Base-by-base conservation (phyloP, 805 yeast genomes). In the Lachancea lanzarotensis region DNA sequence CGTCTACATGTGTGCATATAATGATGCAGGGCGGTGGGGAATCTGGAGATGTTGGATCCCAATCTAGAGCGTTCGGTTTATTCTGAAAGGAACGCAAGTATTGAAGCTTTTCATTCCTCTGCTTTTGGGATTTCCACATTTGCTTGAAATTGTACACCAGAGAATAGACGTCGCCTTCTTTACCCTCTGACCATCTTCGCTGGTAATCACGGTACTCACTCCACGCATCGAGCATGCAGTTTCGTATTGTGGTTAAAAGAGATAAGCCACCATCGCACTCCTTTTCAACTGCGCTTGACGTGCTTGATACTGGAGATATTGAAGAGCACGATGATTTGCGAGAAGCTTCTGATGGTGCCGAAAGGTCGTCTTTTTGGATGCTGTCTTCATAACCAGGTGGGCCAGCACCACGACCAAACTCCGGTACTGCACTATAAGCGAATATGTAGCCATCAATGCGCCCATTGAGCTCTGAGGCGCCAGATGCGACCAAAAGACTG, bases 391-490 rank as follows among this genome's bases (percentile, higher is more conserved):
- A 82, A 0, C 70, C 63, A 1, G 90, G 90, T 0, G 87, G 87
- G 26, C 59, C 49, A 11, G 50, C 51, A 15, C 51, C 53, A 42
- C 56, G 56, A 39, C 68, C 69, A 27, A 68, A 53, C 18, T 76
- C 71, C 0, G 95, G 93, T 2, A 84, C 75, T 2, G 86, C 81
- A 45, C 81, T 75, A 60, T 83, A 84, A 38, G 81, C 79, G 31
- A 82, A 70, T 35, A 82, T 68, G 59, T 84, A 84, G 0, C 90
- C 91, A 57, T 82, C 83, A n/a, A 84, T 74, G 27, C 77, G 71
- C 3, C 89, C 90, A 57, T 84, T 83, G 52, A 84, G 62, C 48
- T 83, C 91, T 35, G 86, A 76, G 4, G 89, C 85, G 1, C 93
- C 93, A 32, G 87, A 79, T 4, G 88, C 91, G 2, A 82, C 85